phyloP scores from a whole-genome alignment of 371 early-diverging fungal genomes.

The Mucor piriformis region DNA sequence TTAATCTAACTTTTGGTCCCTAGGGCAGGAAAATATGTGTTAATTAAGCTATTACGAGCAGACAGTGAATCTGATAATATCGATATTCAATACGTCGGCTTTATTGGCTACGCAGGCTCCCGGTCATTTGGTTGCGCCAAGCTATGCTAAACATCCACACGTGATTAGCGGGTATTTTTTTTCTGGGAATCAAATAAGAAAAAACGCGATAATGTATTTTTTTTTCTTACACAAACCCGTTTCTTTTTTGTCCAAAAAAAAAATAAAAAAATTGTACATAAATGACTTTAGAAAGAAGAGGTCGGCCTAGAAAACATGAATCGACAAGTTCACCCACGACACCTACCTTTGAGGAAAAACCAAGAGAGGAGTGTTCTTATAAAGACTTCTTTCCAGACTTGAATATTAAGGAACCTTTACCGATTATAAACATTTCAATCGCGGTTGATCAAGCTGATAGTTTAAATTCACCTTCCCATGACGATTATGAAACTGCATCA shows the following conservation, averaged over 20 bases:
- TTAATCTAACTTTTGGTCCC: neutral
- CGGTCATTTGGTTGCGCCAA: slow-evolving; percentile 21
- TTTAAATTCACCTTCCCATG: slow-evolving; percentile 6
- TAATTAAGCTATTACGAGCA: slow-evolving; percentile 26
- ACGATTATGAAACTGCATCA: slow-evolving; percentile 13
- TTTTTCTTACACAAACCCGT: neutral
- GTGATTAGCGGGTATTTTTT: too few species aligned
- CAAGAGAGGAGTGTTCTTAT: slow-evolving; percentile 85
- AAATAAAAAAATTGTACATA: too few species aligned
- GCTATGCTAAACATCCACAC: slow-evolving; percentile 1
- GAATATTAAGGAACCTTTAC: slow-evolving; percentile 54
- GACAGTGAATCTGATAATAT: slow-evolving; percentile 17
- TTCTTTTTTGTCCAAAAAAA: neutral
- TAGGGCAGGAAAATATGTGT: slow-evolving; percentile 28
- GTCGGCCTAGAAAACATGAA: slow-evolving; percentile 18
- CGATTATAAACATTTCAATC: slow-evolving; percentile 33
- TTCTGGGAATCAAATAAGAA: neutral
- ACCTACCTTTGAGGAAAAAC: slow-evolving; percentile 30
- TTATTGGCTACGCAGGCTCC: slow-evolving; percentile 23
- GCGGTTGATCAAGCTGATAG: neutral
- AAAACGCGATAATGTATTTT: slow-evolving; percentile 4
- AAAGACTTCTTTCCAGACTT: slow-evolving; percentile 84
- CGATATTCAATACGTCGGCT: slow-evolving; percentile 28
- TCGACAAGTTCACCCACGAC: neutral
- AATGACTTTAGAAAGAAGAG: slow-evolving; percentile 9